Evolutionary conservation across 2,329 filamentous ascomycete species (phyloP).

Genomic region (Fonsecaea pugnacius): DNA sequence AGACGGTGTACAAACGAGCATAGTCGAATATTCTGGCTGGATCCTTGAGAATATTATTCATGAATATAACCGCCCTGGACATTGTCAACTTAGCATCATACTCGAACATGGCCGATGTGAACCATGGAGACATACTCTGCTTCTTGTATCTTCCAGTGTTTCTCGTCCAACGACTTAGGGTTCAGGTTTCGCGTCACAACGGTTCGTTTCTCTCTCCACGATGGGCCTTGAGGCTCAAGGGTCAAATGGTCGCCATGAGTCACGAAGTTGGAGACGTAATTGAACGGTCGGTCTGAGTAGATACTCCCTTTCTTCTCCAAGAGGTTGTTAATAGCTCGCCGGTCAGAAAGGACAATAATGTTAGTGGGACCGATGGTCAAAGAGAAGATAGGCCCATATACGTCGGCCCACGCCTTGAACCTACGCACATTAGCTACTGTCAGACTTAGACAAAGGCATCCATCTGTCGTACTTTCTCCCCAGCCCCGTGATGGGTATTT

Average conservation of each 20-base stretch:
- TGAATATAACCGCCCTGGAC: conserved; percentile 13
- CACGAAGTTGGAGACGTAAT: conserved; percentile 46
- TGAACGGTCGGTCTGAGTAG: conserved; percentile 33
- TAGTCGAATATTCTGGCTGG: conserved; percentile 17
- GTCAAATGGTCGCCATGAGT: conserved; percentile 53
- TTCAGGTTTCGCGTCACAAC: conserved; percentile 52
- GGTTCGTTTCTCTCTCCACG: conserved; percentile 52
- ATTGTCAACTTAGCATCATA: neutral
- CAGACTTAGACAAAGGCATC: neutral
- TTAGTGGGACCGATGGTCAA: conserved; percentile 38
- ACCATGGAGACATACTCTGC: conserved; percentile 46
- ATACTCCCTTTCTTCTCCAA: conserved; percentile 43
- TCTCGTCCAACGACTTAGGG: conserved; percentile 50
- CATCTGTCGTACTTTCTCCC: conserved; percentile 19
- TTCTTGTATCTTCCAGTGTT: conserved; percentile 49
- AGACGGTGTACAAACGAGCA: conserved; percentile 38
- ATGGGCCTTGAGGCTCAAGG: conserved; percentile 51
- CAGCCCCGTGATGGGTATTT: conserved; percentile 49
- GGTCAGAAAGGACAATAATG: conserved; percentile 46
- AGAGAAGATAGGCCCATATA: conserved; percentile 16
- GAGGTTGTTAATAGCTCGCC: conserved; percentile 26
- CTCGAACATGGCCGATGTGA: neutral
- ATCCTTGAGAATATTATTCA: conserved; percentile 18
- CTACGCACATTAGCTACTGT: conserved; percentile 2
- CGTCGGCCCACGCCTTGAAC: conserved; percentile 16